phyloP scores from a whole-genome alignment of 768 basidiomycete genomes.

The Pleurotus eryngii region DNA sequence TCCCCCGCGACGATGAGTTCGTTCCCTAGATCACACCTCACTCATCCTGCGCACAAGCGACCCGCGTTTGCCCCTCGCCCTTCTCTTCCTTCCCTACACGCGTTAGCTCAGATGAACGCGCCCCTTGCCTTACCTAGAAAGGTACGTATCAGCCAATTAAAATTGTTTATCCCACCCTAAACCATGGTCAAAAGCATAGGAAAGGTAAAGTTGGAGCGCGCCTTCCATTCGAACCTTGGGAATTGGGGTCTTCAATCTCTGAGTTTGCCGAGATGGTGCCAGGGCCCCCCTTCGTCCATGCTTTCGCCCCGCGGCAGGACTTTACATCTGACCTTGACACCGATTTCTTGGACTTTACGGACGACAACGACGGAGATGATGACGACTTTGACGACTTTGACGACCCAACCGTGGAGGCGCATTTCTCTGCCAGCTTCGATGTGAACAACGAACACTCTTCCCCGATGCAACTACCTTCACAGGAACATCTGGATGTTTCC shows the following conservation, averaged over 20 bases:
- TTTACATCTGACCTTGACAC: conserved; percentile 16
- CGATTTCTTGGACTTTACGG: conserved; percentile 18
- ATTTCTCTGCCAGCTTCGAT: not conserved
- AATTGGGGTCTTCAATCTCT: conserved; percentile 24
- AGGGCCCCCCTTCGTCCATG: not conserved
- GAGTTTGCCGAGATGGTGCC: conserved; percentile 12
- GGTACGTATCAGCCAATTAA: conserved; percentile 25
- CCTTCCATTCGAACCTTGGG: conserved; percentile 55
- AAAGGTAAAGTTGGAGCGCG: conserved; percentile 51
- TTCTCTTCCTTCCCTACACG: conserved; percentile 48
- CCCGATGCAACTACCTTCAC: not conserved
- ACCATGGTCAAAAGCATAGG: conserved; percentile 32
- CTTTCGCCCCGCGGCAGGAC: conserved; percentile 5
- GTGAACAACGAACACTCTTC: not conserved
- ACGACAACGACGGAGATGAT: conserved; percentile 14
- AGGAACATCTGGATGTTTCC: not conserved
- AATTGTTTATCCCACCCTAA: not conserved
- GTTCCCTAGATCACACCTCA: conserved; percentile 1
- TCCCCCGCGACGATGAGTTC: not conserved
- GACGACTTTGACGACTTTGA: conserved; percentile 1
- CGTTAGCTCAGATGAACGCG: conserved; percentile 46
- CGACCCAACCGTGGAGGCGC: not conserved
- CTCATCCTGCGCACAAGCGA: conserved; percentile 39
- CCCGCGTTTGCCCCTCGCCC: conserved; percentile 48
- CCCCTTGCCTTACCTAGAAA: conserved; percentile 40